Percentiles rank a stretch among this genome's conserved stretches.
These are phyloP conservation scores for Microbotryum scabiosae DNA, from an alignment of 1,284 basidiomycete genomes.

Conservation along the genomic window DNA sequence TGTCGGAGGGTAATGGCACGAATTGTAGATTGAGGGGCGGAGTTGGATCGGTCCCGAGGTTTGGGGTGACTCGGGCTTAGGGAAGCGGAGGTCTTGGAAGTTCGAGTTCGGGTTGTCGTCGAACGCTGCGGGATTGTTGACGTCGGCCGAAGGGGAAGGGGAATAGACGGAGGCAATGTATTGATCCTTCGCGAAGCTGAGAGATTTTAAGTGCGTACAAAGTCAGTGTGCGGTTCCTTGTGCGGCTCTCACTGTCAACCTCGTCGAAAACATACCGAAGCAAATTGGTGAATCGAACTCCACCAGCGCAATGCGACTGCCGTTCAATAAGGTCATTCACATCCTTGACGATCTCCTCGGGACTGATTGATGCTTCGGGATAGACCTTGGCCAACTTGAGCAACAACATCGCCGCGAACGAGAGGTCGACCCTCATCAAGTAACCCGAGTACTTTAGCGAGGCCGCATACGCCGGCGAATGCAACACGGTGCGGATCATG, in stretches of 20 bases:
- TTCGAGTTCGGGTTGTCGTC: no score
- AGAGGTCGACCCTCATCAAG: constrained; percentile 16
- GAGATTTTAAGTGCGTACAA: no score
- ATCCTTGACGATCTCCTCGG: constrained; percentile 7
- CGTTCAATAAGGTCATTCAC: constrained; percentile 8
- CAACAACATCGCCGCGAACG: constrained; percentile 15
- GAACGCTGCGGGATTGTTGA: not conserved
- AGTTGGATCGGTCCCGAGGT: no score
- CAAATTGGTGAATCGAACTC: constrained; percentile 6
- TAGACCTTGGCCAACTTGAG: constrained; percentile 2
- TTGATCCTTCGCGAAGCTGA: not conserved
- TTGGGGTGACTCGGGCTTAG: no score
- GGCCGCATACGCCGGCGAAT: constrained; percentile 7
- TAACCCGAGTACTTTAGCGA: constrained; percentile 7
- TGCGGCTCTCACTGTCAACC: not conserved
- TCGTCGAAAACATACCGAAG: constrained; percentile 2
- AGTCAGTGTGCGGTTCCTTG: not conserved
- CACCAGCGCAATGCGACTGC: constrained; percentile 5
- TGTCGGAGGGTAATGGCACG: no score
- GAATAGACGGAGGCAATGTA: not conserved
- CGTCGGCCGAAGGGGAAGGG: not conserved
- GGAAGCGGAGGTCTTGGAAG: no score
- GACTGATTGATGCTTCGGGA: constrained; percentile 1
- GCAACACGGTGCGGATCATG: constrained; percentile 7
- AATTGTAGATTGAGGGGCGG: no score